phyloP scores from a whole-genome alignment of 2,329 filamentous ascomycete genomes.

The Aspergillus sp. region DNA sequence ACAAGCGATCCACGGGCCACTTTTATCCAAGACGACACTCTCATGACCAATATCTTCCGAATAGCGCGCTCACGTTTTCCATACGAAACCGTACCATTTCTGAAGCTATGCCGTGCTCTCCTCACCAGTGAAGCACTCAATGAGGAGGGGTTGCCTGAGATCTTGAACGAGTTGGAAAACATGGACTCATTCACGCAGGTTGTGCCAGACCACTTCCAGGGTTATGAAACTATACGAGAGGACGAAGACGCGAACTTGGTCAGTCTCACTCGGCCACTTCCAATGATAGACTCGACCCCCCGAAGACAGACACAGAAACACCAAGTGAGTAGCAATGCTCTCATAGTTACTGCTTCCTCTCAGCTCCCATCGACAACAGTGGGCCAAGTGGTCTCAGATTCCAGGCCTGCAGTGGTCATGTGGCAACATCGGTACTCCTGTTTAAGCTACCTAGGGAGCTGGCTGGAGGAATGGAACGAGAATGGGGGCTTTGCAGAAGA shows the following conservation, averaged over 20 bases:
- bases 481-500: conserved; percentile 57
- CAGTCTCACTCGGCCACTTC: conserved; percentile 63
- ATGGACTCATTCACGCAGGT: conserved; percentile 77
- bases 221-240: conserved; percentile 78
- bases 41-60: conserved; percentile 65
- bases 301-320: conserved; percentile 29
- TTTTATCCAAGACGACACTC: conserved; percentile 60
- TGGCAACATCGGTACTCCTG: conserved; percentile 79
- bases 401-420: conserved; percentile 73
- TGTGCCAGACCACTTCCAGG: conserved; percentile 72
- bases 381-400: conserved; percentile 72
- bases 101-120: conserved; percentile 71
- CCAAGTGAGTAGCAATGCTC: conserved; percentile 33
- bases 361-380: conserved; percentile 44
- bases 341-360: conserved; percentile 42
- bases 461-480: conserved; percentile 55
- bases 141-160: conserved; percentile 54
- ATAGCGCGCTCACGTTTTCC: conserved; percentile 79
- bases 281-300: conserved; percentile 45
- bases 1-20: conserved; percentile 49
- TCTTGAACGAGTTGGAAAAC: conserved; percentile 68
- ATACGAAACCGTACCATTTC: conserved; percentile 79
- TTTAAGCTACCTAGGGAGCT: conserved; percentile 76
- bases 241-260: conserved; percentile 85
- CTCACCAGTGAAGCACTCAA: conserved; percentile 52